Evolutionary conservation across 495 filamentous ascomycete species (phyloP).

Genomic region (Penicillium paradoxum): DNA sequence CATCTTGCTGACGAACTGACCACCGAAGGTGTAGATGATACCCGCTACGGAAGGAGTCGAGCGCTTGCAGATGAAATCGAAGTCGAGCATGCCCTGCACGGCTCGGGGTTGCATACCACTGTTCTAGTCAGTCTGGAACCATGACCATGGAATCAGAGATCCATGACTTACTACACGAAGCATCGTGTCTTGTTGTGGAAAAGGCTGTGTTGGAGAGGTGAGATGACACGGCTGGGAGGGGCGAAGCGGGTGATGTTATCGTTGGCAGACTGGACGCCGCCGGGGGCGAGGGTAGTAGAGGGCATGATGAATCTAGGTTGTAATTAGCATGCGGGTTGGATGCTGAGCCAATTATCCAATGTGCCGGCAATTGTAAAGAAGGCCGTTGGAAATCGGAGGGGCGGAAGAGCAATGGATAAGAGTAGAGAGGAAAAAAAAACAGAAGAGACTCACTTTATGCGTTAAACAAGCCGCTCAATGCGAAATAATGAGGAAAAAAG

Average conservation of each 20-base stretch:
- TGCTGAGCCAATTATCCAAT: background rate
- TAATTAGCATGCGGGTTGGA: slow-evolving; percentile 10
- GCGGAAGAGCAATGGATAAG: background rate
- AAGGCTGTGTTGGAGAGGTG: slow-evolving; percentile 80
- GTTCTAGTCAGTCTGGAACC: slow-evolving; percentile 6
- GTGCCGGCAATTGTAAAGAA: background rate
- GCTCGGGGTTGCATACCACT: slow-evolving; percentile 94
- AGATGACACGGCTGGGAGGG: slow-evolving; percentile 86
- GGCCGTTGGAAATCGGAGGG: background rate
- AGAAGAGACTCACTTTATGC: slow-evolving; percentile 1
- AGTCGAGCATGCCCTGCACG: slow-evolving; percentile 99
- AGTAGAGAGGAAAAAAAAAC: background rate
- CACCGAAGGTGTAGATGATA: slow-evolving; percentile 99
- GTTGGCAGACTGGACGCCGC: slow-evolving; percentile 64
- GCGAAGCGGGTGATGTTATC: slow-evolving; percentile 97
- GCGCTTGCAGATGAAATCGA: slow-evolving; percentile 99
- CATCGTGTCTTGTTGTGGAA: slow-evolving; percentile 99
- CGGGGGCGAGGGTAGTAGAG: slow-evolving; percentile 37
- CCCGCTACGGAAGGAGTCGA: slow-evolving; percentile 92
- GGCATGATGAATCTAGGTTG: slow-evolving; percentile 41
- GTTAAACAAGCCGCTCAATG: slow-evolving; percentile 8
- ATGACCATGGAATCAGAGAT: background rate
- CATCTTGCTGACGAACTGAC: slow-evolving; percentile 99
- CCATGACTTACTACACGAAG: slow-evolving; percentile 79
- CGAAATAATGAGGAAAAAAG: slow-evolving; percentile 5